Percentiles rank a stretch among this genome's conserved stretches.
phyloP scores from a whole-genome alignment of 495 filamentous ascomycete genomes.

The Aspergillus homomorphus region DNA sequence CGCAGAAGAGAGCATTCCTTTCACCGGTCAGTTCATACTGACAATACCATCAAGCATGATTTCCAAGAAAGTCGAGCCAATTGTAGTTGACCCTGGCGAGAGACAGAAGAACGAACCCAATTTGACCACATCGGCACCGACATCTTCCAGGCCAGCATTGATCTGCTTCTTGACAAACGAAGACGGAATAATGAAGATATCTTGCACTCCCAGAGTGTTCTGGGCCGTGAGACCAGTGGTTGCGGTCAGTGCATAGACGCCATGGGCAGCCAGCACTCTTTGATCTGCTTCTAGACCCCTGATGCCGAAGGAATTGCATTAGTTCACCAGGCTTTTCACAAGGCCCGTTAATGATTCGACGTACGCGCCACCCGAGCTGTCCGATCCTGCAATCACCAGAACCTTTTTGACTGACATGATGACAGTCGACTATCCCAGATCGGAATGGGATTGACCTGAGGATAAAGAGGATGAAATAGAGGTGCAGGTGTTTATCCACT shows the following conservation, averaged over 20 bases:
- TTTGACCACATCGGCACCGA: conserved; percentile 88
- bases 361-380: conserved; percentile 85
- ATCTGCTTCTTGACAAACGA: conserved; percentile 82
- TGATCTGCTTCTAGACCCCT: conserved; percentile 98
- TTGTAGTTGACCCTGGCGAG: conserved; percentile 7
- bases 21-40: conserved; percentile 2
- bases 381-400: conserved; percentile 80
- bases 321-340: conserved; percentile 14
- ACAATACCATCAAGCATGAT: neutral
- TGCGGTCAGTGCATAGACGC: conserved; percentile 93
- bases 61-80: neutral
- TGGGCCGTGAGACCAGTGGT: conserved; percentile 94
- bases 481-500: neutral
- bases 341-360: conserved; percentile 26
- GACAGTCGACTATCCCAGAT: neutral
- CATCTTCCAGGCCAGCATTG: conserved; percentile 74
- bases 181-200: conserved; percentile 74
- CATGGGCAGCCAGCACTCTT: conserved; percentile 87
- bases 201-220: conserved; percentile 81
- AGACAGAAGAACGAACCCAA: conserved; percentile 56
- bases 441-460: neutral
- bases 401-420: conserved; percentile 53
- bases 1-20: conserved; percentile 87
- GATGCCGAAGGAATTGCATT: conserved; percentile 15
- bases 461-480: neutral